Base-by-base conservation (phyloP, 2,329 filamentous ascomycete genomes). In the Alternaria postmessia region DNA sequence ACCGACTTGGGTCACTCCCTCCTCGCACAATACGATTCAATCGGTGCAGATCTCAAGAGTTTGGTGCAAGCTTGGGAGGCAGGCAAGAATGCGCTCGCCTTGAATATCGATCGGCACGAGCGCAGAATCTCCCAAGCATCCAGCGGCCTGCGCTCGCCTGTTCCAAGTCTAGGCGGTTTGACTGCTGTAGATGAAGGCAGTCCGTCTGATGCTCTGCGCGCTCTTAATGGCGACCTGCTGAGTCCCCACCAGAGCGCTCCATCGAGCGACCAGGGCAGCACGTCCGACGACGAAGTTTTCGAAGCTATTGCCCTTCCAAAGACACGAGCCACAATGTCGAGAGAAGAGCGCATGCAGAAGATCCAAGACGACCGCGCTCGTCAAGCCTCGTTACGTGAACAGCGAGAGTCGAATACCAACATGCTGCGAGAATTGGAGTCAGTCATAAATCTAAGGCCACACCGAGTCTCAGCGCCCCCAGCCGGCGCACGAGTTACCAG, bases 351-450 rank as follows among this genome's bases (percentile, higher is more conserved):
- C 43, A 91, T 98, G 69, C 84, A 85, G 43, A 94, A 91, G 78
- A 93, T 97, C 83, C 90, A 91, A 70, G 94, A 97, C 74, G 94
- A 98, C 44, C 87, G 94, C 58, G 89, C 88, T 54, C 87, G 87
- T 64, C 91, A 92, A 74, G 90, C 91, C 20, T 84, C 88, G 41
- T 82, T 89, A 41, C 87, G 89, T 56, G 91, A 94, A 69, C 90
- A 91, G 73, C 83, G 88, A 44, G 93, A 97, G 63, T 91, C 92
- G 11, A 96, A 89, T 64, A 91, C 89, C 43, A 92, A 91, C 69
- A 97, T 99, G 92, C 85, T 99, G 64, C 89, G 91, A 64, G 95
- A 99, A 80, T 84, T 99, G 59, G 93, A 97, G 81, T 94, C 92
- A 63, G 88, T 99, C 61, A 96, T 98, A 42, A 76, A 74, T 53